Conservation (phyloP, 163 green algal genomes). For the Volvox carteri region DNA sequence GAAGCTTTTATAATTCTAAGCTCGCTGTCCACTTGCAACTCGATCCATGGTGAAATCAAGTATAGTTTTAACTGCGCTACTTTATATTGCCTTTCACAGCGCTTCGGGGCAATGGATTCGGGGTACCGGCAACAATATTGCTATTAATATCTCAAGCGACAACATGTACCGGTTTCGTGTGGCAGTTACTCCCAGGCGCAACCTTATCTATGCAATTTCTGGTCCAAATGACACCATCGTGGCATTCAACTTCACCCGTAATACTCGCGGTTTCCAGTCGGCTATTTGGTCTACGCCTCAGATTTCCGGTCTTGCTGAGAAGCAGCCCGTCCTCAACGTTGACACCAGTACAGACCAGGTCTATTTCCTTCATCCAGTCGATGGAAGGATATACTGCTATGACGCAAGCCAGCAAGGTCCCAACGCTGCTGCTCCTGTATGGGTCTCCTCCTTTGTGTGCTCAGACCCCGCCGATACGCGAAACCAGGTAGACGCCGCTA, state of each 20-base stretch:
- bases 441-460: slow-evolving; percentile 11
- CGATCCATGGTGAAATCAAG: too few relatives aligned
- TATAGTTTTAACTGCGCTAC: not conserved
- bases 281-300: not conserved
- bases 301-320: not conserved
- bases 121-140: not conserved
- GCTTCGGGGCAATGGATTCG: slow-evolving; percentile 9
- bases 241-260: not conserved
- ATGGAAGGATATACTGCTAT: slow-evolving; percentile 29
- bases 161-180: slow-evolving; percentile 17
- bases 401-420: not conserved
- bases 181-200: not conserved
- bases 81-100: not conserved
- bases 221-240: not conserved
- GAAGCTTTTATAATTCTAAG: too few relatives aligned
- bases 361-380: slow-evolving; percentile 30
- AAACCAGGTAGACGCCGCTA: not conserved
- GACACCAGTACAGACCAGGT: slow-evolving; percentile 9
- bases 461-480: not conserved
- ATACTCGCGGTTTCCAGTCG: not conserved
- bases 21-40: too few relatives aligned
- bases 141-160: not conserved
- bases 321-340: slow-evolving; percentile 27
- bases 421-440: not conserved
- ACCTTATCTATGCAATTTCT: not conserved